Conservation (phyloP, 306 rosid species). For the Cicer yamashitae region DNA sequence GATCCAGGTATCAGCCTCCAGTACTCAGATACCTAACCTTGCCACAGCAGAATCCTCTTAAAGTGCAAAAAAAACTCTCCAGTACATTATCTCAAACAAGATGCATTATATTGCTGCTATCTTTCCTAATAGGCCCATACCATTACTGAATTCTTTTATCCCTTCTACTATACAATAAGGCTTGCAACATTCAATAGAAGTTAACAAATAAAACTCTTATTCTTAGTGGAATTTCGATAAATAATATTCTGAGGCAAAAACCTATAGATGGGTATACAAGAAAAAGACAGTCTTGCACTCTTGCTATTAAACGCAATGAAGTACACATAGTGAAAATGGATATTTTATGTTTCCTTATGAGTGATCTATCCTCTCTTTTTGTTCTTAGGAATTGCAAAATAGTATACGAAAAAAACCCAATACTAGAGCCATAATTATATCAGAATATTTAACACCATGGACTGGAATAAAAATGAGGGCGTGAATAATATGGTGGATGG, state of each 20-base stretch:
- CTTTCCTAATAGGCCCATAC: background rate
- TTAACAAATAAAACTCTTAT: too few relatives aligned
- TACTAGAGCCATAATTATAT: slow-evolving; percentile 9
- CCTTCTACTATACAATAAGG: background rate
- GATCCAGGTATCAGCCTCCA: background rate
- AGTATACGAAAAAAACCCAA: background rate
- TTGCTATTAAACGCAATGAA: background rate
- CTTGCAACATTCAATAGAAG: background rate
- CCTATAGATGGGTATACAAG: background rate
- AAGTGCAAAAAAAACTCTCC: background rate
- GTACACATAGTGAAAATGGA: background rate
- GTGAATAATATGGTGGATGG: background rate
- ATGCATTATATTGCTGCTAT: background rate
- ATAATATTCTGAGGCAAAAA: background rate
- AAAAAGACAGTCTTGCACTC: too few relatives aligned
- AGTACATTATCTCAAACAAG: background rate
- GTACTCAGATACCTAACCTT: background rate
- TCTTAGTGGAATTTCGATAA: too few relatives aligned
- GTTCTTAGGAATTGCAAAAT: background rate
- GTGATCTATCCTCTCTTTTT: too few relatives aligned
- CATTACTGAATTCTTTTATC: background rate
- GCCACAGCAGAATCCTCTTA: background rate
- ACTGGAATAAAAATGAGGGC: slow-evolving; percentile 16
- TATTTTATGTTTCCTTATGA: background rate
- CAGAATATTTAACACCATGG: slow-evolving; percentile 3